Evolutionary conservation across 2,329 filamentous ascomycete species (phyloP).

Genomic region (Trichophyton equinum): DNA sequence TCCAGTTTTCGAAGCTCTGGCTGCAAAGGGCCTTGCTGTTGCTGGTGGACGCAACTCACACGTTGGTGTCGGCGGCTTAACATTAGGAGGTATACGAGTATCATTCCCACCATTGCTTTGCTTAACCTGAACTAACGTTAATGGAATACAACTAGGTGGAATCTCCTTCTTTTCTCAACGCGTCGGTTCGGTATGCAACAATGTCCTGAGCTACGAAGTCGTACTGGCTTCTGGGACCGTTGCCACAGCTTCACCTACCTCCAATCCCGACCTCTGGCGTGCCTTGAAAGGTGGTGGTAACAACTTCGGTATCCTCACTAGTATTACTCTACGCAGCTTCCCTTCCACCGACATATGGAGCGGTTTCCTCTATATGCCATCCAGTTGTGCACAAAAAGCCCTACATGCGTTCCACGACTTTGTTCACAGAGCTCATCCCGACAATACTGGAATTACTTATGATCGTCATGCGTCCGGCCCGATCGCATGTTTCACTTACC

Average conservation of each 20-base stretch:
- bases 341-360: conserved; percentile 15
- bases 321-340: conserved; percentile 25
- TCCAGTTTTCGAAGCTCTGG: conserved; percentile 21
- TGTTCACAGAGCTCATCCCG: conserved; percentile 9
- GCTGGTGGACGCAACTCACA: conserved; percentile 21
- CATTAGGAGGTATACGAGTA: conserved; percentile 22
- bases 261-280: conserved; percentile 16
- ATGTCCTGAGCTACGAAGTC: conserved; percentile 30
- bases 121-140: background rate
- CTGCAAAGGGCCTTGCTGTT: conserved; percentile 16
- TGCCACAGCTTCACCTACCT: conserved; percentile 24
- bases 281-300: conserved; percentile 35
- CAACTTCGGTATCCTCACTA: conserved; percentile 35
- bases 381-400: conserved; percentile 15
- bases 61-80: conserved; percentile 24
- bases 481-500: conserved; percentile 18
- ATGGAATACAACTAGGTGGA: background rate
- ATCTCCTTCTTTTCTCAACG: conserved; percentile 27
- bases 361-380: conserved; percentile 24
- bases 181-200: conserved; percentile 40
- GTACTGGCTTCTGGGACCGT: conserved; percentile 39
- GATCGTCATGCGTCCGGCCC: conserved; percentile 19
- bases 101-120: background rate
- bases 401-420: conserved; percentile 18
- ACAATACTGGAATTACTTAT: conserved; percentile 5